These are phyloP conservation scores for Leptodontidium sp. DNA, from an alignment of 2,329 filamentous ascomycete genomes.

Conservation along the genomic window DNA sequence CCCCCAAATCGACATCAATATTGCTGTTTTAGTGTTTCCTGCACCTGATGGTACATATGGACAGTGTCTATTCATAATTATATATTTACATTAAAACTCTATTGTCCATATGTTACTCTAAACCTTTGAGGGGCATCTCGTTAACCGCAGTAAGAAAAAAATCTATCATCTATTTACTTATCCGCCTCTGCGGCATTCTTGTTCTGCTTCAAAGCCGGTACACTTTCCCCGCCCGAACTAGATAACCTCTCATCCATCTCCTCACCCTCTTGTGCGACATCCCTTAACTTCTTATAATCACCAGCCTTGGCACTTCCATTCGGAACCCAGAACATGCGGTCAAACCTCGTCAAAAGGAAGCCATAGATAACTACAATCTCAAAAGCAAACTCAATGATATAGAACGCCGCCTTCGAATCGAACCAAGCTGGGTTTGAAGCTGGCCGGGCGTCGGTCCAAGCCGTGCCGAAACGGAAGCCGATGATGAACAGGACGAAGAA, in stretches of 20 bases:
- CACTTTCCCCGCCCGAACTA: neutral
- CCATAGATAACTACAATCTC: slow-evolving; percentile 77
- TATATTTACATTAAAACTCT: too few species aligned
- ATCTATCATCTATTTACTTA: too few species aligned
- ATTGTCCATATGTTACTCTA: too few species aligned
- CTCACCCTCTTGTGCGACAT: neutral
- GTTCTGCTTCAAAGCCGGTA: neutral
- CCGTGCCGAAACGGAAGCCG: slow-evolving; percentile 68
- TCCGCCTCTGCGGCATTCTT: neutral
- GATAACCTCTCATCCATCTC: neutral
- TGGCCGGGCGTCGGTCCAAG: slow-evolving; percentile 59
- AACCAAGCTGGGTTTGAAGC: slow-evolving; percentile 68
- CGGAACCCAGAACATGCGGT: slow-evolving; percentile 77
- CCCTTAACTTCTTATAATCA: slow-evolving; percentile 44
- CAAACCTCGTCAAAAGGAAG: slow-evolving; percentile 62
- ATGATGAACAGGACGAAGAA: slow-evolving; percentile 72
- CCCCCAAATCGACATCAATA: too few species aligned
- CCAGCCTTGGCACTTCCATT: slow-evolving; percentile 69
- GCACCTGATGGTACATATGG: too few species aligned
- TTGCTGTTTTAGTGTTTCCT: too few species aligned
- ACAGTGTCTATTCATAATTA: too few species aligned
- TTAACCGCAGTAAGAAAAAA: too few species aligned
- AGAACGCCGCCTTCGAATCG: slow-evolving; percentile 26
- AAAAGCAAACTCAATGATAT: slow-evolving; percentile 51
- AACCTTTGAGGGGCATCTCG: too few species aligned